Conservation (phyloP, 169 alveolate species). For the Sarcocystis neurona region DNA sequence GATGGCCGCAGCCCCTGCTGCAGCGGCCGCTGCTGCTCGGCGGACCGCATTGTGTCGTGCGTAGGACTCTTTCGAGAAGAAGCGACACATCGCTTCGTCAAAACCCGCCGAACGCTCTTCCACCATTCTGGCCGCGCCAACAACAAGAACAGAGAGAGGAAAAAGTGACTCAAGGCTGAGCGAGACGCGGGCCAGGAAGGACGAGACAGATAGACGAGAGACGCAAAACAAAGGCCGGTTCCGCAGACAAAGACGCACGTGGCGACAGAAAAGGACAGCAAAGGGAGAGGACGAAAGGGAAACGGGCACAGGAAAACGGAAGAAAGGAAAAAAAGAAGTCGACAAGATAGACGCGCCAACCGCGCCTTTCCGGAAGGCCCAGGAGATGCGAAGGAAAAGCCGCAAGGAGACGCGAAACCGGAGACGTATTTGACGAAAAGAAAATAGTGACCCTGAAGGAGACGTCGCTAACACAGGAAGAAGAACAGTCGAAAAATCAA, state of each 20-base stretch:
- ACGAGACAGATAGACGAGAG: background rate
- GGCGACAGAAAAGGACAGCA: background rate
- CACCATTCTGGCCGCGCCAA: constrained; percentile 27
- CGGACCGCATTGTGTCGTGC: background rate
- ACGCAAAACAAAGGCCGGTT: no score
- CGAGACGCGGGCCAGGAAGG: no score
- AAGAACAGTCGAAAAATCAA: no score
- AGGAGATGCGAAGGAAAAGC: no score
- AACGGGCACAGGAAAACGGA: background rate
- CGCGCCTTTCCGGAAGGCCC: no score
- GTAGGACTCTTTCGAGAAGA: background rate
- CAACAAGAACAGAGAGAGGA: background rate
- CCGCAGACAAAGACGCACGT: background rate
- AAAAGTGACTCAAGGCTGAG: background rate
- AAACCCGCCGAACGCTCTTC: constrained; percentile 42
- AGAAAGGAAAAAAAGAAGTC: background rate
- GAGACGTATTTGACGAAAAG: no score
- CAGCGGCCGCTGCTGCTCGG: background rate
- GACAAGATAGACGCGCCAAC: background rate
- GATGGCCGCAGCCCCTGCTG: background rate
- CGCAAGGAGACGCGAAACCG: no score
- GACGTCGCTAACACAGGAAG: no score
- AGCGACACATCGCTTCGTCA: constrained; percentile 45
- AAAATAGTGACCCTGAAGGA: no score
- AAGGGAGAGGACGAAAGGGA: background rate